These are phyloP conservation scores for Immersiporthe knoxdaviesiana DNA, from an alignment of 2,329 filamentous ascomycete species.

Conservation along the genomic window DNA sequence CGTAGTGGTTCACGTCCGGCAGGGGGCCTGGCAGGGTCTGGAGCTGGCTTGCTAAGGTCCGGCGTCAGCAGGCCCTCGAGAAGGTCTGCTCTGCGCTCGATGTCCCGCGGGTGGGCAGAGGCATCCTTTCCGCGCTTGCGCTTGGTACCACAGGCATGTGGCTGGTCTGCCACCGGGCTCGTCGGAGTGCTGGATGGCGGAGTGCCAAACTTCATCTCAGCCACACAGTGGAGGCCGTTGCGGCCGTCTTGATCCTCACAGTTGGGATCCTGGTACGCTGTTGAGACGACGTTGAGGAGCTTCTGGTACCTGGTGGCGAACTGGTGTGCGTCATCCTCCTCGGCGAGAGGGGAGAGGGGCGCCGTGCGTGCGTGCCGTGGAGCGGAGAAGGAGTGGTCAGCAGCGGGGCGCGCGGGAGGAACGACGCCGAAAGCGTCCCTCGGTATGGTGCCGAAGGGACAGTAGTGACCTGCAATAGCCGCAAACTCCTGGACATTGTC, in stretches of 20 bases:
- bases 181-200: constrained; percentile 13
- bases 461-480: constrained; percentile 32
- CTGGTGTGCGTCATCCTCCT: constrained; percentile 30
- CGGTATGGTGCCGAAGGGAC: constrained; percentile 33
- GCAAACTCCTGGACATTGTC: constrained; percentile 40
- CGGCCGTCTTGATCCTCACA: constrained; percentile 51
- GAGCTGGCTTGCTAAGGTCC: too few relatives aligned
- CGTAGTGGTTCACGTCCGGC: constrained; percentile 55
- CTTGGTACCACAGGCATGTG: constrained; percentile 39
- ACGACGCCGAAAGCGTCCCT: constrained; percentile 55
- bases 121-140: constrained; percentile 43
- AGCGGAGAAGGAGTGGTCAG: constrained; percentile 9
- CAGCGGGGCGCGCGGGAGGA: constrained; percentile 33
- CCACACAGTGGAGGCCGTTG: constrained; percentile 63
- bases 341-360: constrained; percentile 28
- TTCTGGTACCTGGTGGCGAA: constrained; percentile 39
- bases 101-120: constrained; percentile 32
- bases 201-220: constrained; percentile 52
- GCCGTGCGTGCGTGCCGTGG: constrained; percentile 28
- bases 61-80: constrained; percentile 38
- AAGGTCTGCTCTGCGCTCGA: constrained; percentile 33
- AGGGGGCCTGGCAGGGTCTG: background rate
- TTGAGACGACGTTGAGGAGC: constrained; percentile 43
- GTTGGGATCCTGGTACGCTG: constrained; percentile 38
- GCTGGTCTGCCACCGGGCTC: constrained; percentile 31